phyloP scores from a whole-genome alignment of 208 protist species.

The Crithidia fasciculata region DNA sequence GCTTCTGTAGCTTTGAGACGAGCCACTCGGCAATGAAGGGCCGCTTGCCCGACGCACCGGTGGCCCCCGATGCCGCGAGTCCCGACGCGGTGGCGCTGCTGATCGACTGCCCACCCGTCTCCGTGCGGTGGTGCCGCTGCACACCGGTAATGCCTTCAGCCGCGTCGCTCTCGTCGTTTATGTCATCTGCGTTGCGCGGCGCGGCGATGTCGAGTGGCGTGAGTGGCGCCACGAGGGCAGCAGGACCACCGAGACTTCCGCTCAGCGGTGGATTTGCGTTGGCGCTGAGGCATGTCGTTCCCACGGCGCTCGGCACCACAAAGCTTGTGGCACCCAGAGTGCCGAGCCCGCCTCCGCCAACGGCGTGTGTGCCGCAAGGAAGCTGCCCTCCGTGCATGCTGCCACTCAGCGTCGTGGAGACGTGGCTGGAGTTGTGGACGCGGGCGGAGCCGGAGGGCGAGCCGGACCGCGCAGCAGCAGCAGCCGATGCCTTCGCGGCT shows the following conservation, averaged over 20 bases:
- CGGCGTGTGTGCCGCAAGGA: not conserved
- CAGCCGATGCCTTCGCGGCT: not conserved
- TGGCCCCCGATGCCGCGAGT: not conserved
- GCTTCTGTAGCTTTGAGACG: slow-evolving; percentile 36
- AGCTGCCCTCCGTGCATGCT: not conserved
- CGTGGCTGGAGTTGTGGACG: not conserved
- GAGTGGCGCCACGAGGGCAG: not conserved
- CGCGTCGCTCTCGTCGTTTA: slow-evolving; percentile 1
- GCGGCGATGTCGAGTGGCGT: slow-evolving; percentile 10
- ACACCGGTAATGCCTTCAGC: slow-evolving; percentile 1
- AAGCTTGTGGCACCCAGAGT: not conserved
- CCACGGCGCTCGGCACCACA: not conserved
- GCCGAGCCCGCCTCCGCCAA: not conserved
- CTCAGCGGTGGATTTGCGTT: not conserved
- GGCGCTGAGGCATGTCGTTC: not conserved
- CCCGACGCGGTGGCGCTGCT: too few species aligned
- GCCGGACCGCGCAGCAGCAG: not conserved
- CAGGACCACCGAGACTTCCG: too few species aligned
- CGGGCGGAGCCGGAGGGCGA: not conserved
- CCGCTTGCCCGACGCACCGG: not conserved
- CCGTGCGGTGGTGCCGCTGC: not conserved
- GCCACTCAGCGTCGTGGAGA: not conserved
- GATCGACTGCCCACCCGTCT: not conserved
- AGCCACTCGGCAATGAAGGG: slow-evolving; percentile 29
- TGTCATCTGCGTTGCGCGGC: slow-evolving; percentile 30